These are phyloP conservation scores for Kingdonia uniflora DNA, from an alignment of 164 flowering plant species.

Conservation along the genomic window DNA sequence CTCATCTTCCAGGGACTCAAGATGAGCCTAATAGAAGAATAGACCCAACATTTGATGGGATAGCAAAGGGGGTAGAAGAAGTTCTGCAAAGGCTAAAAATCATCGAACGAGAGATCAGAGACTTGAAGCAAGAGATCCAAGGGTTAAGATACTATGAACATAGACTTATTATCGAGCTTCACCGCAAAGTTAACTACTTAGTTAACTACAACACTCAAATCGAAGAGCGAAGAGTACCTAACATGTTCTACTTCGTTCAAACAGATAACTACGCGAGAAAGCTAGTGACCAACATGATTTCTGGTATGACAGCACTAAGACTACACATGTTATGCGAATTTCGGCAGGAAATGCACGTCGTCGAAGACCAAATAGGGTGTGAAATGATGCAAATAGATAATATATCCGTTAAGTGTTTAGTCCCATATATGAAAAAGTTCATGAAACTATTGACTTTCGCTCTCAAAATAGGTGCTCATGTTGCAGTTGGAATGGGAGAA, in stretches of 20 bases:
- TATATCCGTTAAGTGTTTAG: constrained; percentile 43
- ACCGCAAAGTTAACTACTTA: constrained; percentile 62
- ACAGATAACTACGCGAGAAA: constrained; percentile 77
- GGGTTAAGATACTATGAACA: constrained; percentile 84
- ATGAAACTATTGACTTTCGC: constrained; percentile 84
- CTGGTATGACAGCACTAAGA: constrained; percentile 80
- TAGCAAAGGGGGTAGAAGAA: constrained; percentile 88
- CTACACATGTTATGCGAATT: constrained; percentile 86
- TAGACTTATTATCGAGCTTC: constrained; percentile 62
- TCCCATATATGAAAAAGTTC: constrained; percentile 83
- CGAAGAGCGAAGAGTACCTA: constrained; percentile 87
- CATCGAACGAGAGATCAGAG: constrained; percentile 79
- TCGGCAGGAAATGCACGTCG: constrained; percentile 80
- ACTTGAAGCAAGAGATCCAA: constrained; percentile 90
- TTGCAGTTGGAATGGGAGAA: constrained; percentile 82
- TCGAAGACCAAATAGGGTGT: constrained; percentile 84
- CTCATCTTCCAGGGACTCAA: constrained; percentile 10
- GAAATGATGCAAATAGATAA: constrained; percentile 83
- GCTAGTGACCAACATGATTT: constrained; percentile 55
- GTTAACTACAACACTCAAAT: constrained; percentile 58
- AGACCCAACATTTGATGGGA: constrained; percentile 66
- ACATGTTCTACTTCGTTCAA: constrained; percentile 80
- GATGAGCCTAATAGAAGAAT: constrained; percentile 31
- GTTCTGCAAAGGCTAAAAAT: constrained; percentile 76
- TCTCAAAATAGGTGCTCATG: constrained; percentile 78